These are phyloP conservation scores for Sporothrix humicola DNA, from an alignment of 2,329 filamentous ascomycete genomes.

Conservation along the genomic window DNA sequence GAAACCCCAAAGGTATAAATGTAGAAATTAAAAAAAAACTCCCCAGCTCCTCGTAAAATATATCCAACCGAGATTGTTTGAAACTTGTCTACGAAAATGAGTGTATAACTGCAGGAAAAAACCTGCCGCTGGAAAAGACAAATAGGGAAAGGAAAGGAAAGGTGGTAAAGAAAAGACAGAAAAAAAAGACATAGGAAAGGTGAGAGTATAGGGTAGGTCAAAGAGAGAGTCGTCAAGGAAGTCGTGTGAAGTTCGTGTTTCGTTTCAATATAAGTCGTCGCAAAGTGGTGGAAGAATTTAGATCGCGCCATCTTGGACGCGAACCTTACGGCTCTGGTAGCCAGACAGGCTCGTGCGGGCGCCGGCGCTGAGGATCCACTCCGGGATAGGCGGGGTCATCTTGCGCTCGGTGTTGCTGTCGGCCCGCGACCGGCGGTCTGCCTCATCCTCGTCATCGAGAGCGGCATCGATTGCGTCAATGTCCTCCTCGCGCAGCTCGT, in stretches of 20 bases:
- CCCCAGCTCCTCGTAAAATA: conserved; percentile 15
- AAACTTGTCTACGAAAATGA: not conserved
- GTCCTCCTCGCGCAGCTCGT: conserved; percentile 15
- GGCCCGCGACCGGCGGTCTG: conserved; percentile 36
- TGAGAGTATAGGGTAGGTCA: not conserved
- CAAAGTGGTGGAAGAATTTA: not conserved
- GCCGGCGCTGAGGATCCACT: conserved; percentile 64
- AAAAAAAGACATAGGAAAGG: not conserved
- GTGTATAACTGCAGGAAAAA: not conserved
- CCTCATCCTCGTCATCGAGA: conserved; percentile 39
- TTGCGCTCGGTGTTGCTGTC: conserved; percentile 49
- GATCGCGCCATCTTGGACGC: conserved; percentile 26
- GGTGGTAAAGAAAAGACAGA: not conserved
- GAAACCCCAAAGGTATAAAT: conserved; percentile 20
- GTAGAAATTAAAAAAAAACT: conserved; percentile 5
- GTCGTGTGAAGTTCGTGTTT: conserved; percentile 12
- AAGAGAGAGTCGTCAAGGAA: conserved; percentile 5
- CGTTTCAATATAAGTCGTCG: conserved; percentile 4
- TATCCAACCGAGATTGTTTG: not conserved
- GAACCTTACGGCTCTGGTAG: conserved; percentile 50
- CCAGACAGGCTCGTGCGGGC: conserved; percentile 56
- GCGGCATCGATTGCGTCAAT: conserved; percentile 32
- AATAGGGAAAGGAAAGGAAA: not conserved
- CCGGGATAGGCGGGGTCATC: conserved; percentile 66
- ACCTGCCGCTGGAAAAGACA: not conserved